A percentile compares a stretch with the other conserved stretches of the same genome.
phyloP scores from a whole-genome alignment of 768 basidiomycete species.

The Pleurotus tuber-regium region DNA sequence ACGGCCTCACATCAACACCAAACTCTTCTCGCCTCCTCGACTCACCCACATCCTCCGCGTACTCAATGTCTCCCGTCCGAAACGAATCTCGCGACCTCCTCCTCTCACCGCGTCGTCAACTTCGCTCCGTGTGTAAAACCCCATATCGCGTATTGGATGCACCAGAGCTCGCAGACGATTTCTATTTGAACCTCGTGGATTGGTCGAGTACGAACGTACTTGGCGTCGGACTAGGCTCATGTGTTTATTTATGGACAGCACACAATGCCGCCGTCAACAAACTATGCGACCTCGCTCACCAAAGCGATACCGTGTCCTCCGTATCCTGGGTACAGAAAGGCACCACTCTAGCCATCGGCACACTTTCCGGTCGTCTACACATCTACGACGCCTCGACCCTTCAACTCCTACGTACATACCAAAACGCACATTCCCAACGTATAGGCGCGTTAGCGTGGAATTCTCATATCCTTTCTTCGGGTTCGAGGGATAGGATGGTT shows the following conservation, averaged over 20 bases:
- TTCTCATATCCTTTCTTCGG: constrained; percentile 79
- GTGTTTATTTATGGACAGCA: constrained; percentile 97
- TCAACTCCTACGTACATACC: constrained; percentile 75
- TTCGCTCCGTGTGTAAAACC: constrained; percentile 87
- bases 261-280: constrained; percentile 91
- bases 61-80: constrained; percentile 88
- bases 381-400: constrained; percentile 90
- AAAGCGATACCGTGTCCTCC: constrained; percentile 76
- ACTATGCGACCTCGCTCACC: constrained; percentile 75
- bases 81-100: constrained; percentile 80
- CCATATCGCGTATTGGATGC: constrained; percentile 97
- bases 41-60: constrained; percentile 82
- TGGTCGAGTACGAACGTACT: constrained; percentile 96
- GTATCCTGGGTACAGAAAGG: constrained; percentile 96
- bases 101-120: constrained; percentile 77
- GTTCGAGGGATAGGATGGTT: constrained; percentile 87
- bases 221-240: constrained; percentile 87
- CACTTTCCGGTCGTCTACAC: constrained; percentile 82
- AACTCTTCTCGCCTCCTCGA: constrained; percentile 56
- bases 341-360: constrained; percentile 89
- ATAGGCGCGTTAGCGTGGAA: constrained; percentile 98
- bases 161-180: constrained; percentile 96
- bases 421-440: constrained; percentile 80
- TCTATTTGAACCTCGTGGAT: constrained; percentile 96
- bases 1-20: too few relatives aligned